These are phyloP conservation scores for Naganishia cerealis DNA, from an alignment of 1,284 basidiomycete species.

Conservation along the genomic window DNA sequence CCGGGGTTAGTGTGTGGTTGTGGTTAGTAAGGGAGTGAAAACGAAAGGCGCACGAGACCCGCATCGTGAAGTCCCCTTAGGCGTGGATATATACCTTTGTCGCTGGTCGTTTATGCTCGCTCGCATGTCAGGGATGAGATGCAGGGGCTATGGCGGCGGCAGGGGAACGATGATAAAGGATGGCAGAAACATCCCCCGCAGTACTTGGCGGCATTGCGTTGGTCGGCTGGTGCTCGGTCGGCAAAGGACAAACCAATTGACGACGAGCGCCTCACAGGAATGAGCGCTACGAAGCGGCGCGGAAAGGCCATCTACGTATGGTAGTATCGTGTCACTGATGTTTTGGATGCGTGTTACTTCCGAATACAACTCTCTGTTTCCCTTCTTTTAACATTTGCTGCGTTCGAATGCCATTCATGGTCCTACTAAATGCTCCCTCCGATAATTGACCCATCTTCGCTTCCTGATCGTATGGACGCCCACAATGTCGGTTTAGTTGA, in stretches of 20 bases:
- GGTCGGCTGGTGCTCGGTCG: background rate
- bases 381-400: background rate
- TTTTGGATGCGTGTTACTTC: background rate
- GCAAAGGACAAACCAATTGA: background rate
- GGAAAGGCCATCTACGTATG: too few species aligned
- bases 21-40: background rate
- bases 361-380: background rate
- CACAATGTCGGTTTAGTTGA: background rate
- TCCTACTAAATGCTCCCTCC: too few species aligned
- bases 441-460: background rate
- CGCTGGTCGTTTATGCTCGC: background rate
- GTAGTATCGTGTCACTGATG: background rate
- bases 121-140: constrained; percentile 5
- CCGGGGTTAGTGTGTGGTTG: background rate
- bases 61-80: background rate
- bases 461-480: background rate
- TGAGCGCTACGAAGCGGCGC: too few species aligned
- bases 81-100: background rate
- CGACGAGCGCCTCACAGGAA: background rate
- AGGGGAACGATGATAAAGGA: constrained; percentile 15
- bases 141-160: background rate
- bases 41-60: too few species aligned
- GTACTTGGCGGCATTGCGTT: background rate
- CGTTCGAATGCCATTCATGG: too few species aligned
- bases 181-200: background rate